Base-by-base conservation (phyloP, 2,329 filamentous ascomycete genomes). In the Mycogone perniciosa region DNA sequence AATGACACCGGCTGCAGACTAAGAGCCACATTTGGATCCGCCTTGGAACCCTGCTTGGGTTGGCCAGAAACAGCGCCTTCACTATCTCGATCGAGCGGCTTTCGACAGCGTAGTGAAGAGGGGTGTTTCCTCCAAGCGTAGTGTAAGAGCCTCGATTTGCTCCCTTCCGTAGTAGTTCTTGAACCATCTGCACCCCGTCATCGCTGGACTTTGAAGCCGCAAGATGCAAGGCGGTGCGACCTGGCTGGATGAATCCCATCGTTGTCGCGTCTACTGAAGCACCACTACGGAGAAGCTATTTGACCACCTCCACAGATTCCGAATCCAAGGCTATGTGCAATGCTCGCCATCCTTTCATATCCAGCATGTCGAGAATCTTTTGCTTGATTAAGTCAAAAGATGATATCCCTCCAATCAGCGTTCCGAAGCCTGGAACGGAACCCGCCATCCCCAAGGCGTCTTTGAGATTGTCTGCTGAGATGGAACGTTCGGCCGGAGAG, bases 41-140 rank as follows among this genome's bases (percentile, higher is more conserved):
- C 34, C n/a, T n/a, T n/a, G 27, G 31, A 11, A 2, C 11, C 34
- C 1, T 7, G 13, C 6, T 5, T 27, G 20, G 20, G 30, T 41
- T 26, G 33, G 31, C 34, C 30, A 34, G 5, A n/a, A 39, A n/a
- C 13, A 39, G 20, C 7, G 44, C n/a, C 20, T 8, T 40, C 20
- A 39, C 11, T 9, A 31, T 46, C 26, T 46, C 44, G 7, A 39
- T 8, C 26, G 44, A 46, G 4, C 44, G 26, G 11, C 33, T 34
- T 46, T 46, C 33, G 11, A 46, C 44, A 20, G 44, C 44, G 20
- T 40, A 46, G 34, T 46, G 44, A 6, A 46, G 34, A 9, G 44
- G 44, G 31, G 44, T 46, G 34, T 46, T 46, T 46, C 44, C 44
- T 20, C 44, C 44, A 30, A 39, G 31, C 35, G 10, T 38, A 9